Evolutionary conservation across 1,139 yeast species (phyloP), one percentile per base, ranked within the genome.

Genomic region (Diutina scorzettiae): DNA sequence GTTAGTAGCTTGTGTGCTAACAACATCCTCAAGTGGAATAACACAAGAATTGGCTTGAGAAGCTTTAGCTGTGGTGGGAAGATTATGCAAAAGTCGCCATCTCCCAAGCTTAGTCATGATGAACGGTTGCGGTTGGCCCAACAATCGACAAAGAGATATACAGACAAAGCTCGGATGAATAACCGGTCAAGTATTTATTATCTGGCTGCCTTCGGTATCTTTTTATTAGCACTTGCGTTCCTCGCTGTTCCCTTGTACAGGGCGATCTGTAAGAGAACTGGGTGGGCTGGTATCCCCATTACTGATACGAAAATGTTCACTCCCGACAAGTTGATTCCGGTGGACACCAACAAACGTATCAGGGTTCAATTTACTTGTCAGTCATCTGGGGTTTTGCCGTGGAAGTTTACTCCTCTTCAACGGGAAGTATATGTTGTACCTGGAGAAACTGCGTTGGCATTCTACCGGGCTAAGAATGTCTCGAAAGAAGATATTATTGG

Each of bases 371-470:
- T 93, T 56, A 85, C 96, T 8, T 85, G 96, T 41, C 97, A 87
- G 57, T 86, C 93, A 1, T 84, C 96, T 1, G 85, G 91, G 14
- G 73, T 85, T 37, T 69, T 93, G 51, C 98, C 98, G 4, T 93
- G 99, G 99, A 82, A 78, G 51, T 91, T 93, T 62, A 77, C 81
- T 18, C 98, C 99, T 8, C 91, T 86, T 58, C 98, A 91, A 58
- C 70, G 93, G 50, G 96, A 89, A 59, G 98, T 93, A 5, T 78
- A 78, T 52, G 85, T 93, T 18, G 78, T 87, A 12, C 99, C 99
- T 0, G 99, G 99, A 19, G 99, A 93, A 60, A 91, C 98, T 1
- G 98, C 98, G 0, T 66, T 91, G 48, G 97, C 96, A 0, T 93
- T 93, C 56, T 93, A 87, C 65, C 82, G 81, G 59, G 98, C 98